phyloP scores from a whole-genome alignment of 768 basidiomycete species.

The Suillus sp. region DNA sequence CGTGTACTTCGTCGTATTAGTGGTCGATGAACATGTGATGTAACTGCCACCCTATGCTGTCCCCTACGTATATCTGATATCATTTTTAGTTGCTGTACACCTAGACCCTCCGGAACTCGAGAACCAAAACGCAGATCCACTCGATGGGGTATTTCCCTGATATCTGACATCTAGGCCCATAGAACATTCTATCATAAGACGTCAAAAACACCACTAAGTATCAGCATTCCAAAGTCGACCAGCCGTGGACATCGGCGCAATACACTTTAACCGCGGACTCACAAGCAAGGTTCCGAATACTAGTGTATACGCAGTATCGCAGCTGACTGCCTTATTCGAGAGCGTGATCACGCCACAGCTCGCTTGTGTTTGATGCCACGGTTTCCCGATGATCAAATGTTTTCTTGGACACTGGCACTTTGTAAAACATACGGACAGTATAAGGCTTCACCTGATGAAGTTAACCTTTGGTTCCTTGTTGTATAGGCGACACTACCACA shows the following conservation, averaged over 20 bases:
- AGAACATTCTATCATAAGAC: not conserved
- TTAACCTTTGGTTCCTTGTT: not conserved
- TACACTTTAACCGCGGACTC: constrained; percentile 2
- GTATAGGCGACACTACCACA: not conserved
- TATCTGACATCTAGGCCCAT: not conserved
- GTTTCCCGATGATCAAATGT: not conserved
- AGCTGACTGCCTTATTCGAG: not conserved
- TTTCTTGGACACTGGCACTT: not conserved
- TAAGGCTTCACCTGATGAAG: not conserved
- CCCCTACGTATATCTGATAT: not conserved
- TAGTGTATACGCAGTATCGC: not conserved
- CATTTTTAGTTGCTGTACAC: not conserved
- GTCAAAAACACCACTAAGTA: not conserved
- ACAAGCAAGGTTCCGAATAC: not conserved
- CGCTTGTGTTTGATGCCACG: not conserved
- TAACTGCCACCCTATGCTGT: not conserved
- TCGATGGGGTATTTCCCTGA: not conserved
- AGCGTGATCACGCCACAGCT: not conserved
- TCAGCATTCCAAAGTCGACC: not conserved
- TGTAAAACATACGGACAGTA: not conserved
- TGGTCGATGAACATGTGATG: not conserved
- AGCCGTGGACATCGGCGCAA: constrained; percentile 1
- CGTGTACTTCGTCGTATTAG: not conserved
- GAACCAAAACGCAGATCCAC: not conserved
- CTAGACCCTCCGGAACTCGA: not conserved